These are phyloP conservation scores for Fonsecaea nubica DNA, from an alignment of 2,329 filamentous ascomycete genomes.

Conservation along the genomic window DNA sequence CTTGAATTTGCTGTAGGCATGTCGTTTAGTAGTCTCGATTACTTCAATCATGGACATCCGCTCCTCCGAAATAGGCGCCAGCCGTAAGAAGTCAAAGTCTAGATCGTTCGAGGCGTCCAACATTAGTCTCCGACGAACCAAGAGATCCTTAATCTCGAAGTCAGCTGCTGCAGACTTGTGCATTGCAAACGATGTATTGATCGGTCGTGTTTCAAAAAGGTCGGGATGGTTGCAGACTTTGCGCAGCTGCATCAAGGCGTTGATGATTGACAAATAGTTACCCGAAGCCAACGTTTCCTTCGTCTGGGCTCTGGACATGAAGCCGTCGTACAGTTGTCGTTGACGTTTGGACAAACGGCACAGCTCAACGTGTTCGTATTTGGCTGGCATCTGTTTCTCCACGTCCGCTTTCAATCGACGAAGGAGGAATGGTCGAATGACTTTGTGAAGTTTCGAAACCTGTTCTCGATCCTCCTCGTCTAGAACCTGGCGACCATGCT, in stretches of 20 bases:
- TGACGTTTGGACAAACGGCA: constrained; percentile 95
- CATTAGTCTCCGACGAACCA: constrained; percentile 72
- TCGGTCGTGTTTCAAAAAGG: constrained; percentile 91
- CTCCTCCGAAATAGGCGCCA: constrained; percentile 76
- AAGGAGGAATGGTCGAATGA: constrained; percentile 88
- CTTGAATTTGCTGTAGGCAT: constrained; percentile 72
- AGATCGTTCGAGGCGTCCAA: constrained; percentile 64
- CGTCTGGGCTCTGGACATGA: constrained; percentile 88
- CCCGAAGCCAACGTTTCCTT: constrained; percentile 86
- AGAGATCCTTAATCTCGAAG: constrained; percentile 74
- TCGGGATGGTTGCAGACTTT: constrained; percentile 99
- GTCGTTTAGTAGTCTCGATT: constrained; percentile 67
- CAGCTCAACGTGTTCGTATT: constrained; percentile 96
- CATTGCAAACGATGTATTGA: constrained; percentile 97
- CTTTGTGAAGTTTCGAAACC: constrained; percentile 91
- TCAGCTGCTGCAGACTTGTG: constrained; percentile 75
- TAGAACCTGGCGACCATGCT: constrained; percentile 91
- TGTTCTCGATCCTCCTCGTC: constrained; percentile 92
- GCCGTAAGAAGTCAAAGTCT: constrained; percentile 77
- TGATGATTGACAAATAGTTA: constrained; percentile 97
- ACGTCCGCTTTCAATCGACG: constrained; percentile 93
- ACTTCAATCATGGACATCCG: constrained; percentile 61
- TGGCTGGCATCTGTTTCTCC: constrained; percentile 98
- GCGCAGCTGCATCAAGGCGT: constrained; percentile 94
- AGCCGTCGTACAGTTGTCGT: constrained; percentile 93